Evolutionary conservation across 306 rosid genomes (phyloP).

Genomic region (Fagus sylvatica): DNA sequence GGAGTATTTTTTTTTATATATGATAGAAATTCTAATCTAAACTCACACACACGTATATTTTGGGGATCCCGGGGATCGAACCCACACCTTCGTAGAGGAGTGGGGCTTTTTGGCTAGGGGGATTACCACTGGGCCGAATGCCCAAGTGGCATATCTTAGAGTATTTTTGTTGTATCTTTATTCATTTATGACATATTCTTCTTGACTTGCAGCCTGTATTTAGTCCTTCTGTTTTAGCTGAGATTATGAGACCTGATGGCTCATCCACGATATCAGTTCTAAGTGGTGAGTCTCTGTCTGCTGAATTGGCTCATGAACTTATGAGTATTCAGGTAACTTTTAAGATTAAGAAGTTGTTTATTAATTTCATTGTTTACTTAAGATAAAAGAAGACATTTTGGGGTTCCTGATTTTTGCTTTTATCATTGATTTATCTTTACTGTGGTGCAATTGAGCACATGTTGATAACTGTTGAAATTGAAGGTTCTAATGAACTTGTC

Average conservation of each 20-base stretch:
- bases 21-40: neutral
- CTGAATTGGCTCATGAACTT: conserved; percentile 85
- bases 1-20: neutral
- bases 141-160: neutral
- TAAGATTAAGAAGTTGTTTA: neutral
- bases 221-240: conserved; percentile 78
- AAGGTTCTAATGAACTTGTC: conserved; percentile 33
- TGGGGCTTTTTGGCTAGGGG: no score
- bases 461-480: neutral
- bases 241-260: conserved; percentile 90
- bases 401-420: conserved; percentile 5
- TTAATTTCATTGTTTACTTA: neutral
- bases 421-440: neutral
- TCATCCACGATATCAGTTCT: conserved; percentile 66
- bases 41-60: no score
- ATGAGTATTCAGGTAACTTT: conserved; percentile 76
- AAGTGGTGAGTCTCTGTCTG: conserved; percentile 62
- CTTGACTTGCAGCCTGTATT: conserved; percentile 64
- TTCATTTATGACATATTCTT: conserved; percentile 7
- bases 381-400: neutral
- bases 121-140: no score
- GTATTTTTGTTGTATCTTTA: neutral
- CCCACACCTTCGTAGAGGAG: no score
- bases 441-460: neutral
- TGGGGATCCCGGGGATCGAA: no score